Conservation (phyloP, 202 grass and related monocot genomes). For the Eragrostis tef region DNA sequence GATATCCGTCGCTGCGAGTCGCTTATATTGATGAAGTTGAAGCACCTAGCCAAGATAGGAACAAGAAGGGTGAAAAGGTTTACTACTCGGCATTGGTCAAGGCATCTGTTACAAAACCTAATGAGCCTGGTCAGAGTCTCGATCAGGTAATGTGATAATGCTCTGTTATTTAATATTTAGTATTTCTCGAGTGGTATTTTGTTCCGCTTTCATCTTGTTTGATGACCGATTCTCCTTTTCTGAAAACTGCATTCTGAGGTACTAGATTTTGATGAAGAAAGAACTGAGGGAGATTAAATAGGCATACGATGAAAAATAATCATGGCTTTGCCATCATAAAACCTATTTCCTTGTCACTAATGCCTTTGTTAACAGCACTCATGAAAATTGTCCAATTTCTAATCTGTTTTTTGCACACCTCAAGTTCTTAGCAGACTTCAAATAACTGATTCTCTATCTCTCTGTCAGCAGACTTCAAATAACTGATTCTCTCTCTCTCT, state of each 20-base stretch:
- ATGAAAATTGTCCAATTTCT: constrained; percentile 12
- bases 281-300: constrained; percentile 8
- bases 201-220: not conserved
- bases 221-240: constrained; percentile 9
- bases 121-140: constrained; percentile 83
- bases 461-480: not conserved
- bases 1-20: constrained; percentile 91
- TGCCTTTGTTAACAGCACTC: not conserved
- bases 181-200: constrained; percentile 25
- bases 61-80: constrained; percentile 80
- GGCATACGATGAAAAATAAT: constrained; percentile 18
- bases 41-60: constrained; percentile 61
- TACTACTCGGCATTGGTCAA: constrained; percentile 98
- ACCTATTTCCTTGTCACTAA: not conserved
- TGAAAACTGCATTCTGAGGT: not conserved
- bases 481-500: not conserved
- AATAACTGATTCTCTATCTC: too few species aligned
- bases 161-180: constrained; percentile 22
- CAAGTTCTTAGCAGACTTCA: not conserved
- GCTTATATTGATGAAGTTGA: constrained; percentile 99
- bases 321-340: not conserved
- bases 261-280: not conserved
- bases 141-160: constrained; percentile 71
- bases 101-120: constrained; percentile 76
- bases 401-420: constrained; percentile 17